phyloP scores from a whole-genome alignment of 768 basidiomycete genomes.

The Scleroderma bovista region DNA sequence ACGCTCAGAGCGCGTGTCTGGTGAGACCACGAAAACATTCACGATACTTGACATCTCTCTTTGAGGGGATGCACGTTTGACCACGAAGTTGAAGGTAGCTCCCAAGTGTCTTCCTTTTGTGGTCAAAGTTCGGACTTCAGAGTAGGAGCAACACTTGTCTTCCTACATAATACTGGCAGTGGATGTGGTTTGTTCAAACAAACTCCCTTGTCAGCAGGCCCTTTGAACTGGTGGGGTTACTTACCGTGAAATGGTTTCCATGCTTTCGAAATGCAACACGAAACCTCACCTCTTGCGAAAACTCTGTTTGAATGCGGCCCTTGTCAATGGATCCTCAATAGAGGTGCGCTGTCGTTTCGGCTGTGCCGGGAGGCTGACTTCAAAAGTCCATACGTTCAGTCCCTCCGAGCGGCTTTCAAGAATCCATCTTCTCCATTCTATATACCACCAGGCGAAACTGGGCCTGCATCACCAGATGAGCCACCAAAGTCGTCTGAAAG shows the following conservation, averaged over 20 bases:
- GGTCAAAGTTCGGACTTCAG: too few relatives aligned
- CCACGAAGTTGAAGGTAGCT: too few relatives aligned
- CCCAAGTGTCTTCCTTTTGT: too few relatives aligned
- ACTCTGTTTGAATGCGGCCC: neutral
- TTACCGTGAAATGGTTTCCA: neutral
- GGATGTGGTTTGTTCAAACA: too few relatives aligned
- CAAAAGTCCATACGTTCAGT: conserved; percentile 37
- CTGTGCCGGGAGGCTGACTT: neutral
- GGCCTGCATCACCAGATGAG: conserved; percentile 56
- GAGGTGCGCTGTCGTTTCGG: conserved; percentile 11
- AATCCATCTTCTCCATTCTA: conserved; percentile 65
- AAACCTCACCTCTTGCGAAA: conserved; percentile 2
- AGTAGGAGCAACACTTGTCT: too few relatives aligned
- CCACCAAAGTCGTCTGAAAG: neutral
- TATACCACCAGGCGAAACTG: conserved; percentile 51
- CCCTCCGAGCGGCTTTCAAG: conserved; percentile 55
- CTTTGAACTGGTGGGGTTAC: too few relatives aligned
- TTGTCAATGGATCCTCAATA: conserved; percentile 22
- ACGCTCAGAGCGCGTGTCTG: conserved; percentile 87
- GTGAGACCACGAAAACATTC: conserved; percentile 75
- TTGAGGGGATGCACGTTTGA: too few relatives aligned
- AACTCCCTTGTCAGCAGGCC: too few relatives aligned
- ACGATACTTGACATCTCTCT: conserved; percentile 40
- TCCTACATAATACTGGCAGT: too few relatives aligned
- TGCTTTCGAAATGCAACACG: neutral